Conservation (phyloP, 2,329 filamentous ascomycete species). For the Penicillium brevicompactum region DNA sequence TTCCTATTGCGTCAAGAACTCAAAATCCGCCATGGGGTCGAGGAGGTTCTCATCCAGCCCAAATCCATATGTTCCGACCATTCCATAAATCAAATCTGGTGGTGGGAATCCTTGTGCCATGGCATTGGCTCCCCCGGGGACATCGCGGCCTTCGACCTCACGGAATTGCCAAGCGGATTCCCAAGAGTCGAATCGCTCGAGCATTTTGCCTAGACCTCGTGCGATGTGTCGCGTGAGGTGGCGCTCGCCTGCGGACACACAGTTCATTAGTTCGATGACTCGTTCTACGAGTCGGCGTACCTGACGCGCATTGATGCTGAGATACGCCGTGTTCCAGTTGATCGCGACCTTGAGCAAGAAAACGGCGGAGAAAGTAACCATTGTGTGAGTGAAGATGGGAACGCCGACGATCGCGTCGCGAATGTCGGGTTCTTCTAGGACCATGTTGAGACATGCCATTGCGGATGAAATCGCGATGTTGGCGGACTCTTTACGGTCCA, state of each 20-base stretch:
- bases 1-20: slow-evolving; percentile 38
- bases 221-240: slow-evolving; percentile 47
- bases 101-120: slow-evolving; percentile 46
- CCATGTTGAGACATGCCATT: slow-evolving; percentile 50
- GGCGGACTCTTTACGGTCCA: slow-evolving; percentile 48
- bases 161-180: slow-evolving; percentile 35
- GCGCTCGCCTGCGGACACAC: slow-evolving; percentile 44
- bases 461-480: slow-evolving; percentile 52
- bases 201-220: slow-evolving; percentile 44
- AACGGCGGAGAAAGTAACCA: slow-evolving; percentile 50
- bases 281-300: slow-evolving; percentile 42
- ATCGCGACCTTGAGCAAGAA: slow-evolving; percentile 50
- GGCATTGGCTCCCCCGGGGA: slow-evolving; percentile 44
- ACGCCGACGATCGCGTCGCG: slow-evolving; percentile 52
- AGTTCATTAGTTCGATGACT: slow-evolving; percentile 44
- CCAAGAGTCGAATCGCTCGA: slow-evolving; percentile 45
- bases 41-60: slow-evolving; percentile 45
- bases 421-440: slow-evolving; percentile 52
- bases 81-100: slow-evolving; percentile 45
- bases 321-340: slow-evolving; percentile 46
- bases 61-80: slow-evolving; percentile 48
- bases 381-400: slow-evolving; percentile 48
- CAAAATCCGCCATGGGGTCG: slow-evolving; percentile 46
- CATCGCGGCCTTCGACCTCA: slow-evolving; percentile 27
- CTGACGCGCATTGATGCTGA: slow-evolving; percentile 42